phyloP scores from a whole-genome alignment of 352 stramenopile genomes.

The Pythium chondricola region DNA sequence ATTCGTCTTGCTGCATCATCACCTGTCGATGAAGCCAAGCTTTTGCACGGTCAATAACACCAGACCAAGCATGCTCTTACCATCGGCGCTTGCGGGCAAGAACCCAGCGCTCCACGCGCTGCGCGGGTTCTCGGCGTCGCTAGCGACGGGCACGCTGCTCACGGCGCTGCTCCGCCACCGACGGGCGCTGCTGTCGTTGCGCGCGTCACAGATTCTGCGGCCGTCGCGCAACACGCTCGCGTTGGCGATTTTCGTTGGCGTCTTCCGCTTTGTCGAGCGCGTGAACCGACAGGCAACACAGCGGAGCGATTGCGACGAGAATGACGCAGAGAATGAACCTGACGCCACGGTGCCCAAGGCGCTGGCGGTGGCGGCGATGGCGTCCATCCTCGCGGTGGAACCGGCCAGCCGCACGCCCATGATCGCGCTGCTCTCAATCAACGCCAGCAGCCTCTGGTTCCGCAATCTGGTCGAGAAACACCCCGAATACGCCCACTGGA shows the following conservation, averaged over 20 bases:
- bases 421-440: constrained; percentile 45
- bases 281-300: constrained; percentile 1
- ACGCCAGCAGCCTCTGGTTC: constrained; percentile 35
- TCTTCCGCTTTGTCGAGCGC: constrained; percentile 38
- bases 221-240: constrained; percentile 42
- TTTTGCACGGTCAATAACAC: too few relatives aligned
- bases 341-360: constrained; percentile 11
- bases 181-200: constrained; percentile 14
- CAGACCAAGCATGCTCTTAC: too few relatives aligned
- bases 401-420: constrained; percentile 36
- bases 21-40: too few relatives aligned
- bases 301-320: neutral
- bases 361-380: constrained; percentile 26
- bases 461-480: constrained; percentile 21
- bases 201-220: constrained; percentile 6
- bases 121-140: constrained; percentile 23
- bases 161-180: constrained; percentile 28
- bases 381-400: constrained; percentile 25
- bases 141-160: constrained; percentile 17
- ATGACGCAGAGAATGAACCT: neutral
- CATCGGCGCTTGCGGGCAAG: too few relatives aligned
- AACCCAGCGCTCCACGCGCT: constrained; percentile 26
- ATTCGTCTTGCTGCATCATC: too few relatives aligned
- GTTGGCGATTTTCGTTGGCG: constrained; percentile 52
- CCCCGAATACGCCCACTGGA: constrained; percentile 24